Evolutionary conservation across 2,329 filamentous ascomycete species (phyloP), one percentile per base, ranked within the genome.

Genomic region (Neocucurbitaria cava): DNA sequence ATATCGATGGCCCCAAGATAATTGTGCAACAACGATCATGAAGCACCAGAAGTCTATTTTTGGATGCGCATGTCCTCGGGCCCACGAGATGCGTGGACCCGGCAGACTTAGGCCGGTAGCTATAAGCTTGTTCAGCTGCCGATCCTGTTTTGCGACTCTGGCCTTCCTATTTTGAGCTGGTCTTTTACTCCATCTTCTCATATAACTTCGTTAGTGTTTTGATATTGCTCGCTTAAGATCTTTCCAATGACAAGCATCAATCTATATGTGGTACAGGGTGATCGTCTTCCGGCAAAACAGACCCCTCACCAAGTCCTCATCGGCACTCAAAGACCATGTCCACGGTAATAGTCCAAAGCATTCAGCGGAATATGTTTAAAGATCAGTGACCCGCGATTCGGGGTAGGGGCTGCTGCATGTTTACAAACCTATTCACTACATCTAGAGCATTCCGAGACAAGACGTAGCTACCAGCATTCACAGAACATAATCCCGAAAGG

Each of bases 161-260:
- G n/a, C 21, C 15, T 18, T 15, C 3, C 8, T 8, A 10, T 28
- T 47, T 18, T 47, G 7, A n/a, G 24, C 15, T 30, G 18, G 5
- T 46, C 36, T 23, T 39, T 7, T 15, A n/a, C 3, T 33, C 26
- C 26, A 30, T 23, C 28, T 41, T 26, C 20, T 23, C 20, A 39
- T 15, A 15, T 13, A 38, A 21, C 24, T 43, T 18, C 20, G 15
- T 38, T 26, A 26, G 11, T 45, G 48, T 36, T 46, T 36, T 35
- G 24, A 56, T 49, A 64, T 52, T 58, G 40, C 23, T 57, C 57
- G 54, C 48, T 49, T 61, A 47, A 31, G 26, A 52, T 46, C 46
- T 56, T 65, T 35, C 58, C 59, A 65, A 60, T 64, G 23, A 62
- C 40, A 64, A 59, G 53, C 61, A 50, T 59, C n/a, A 41, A 49